Evolutionary conservation across 495 filamentous ascomycete species (phyloP), one percentile per base, ranked within the genome.

Genomic region (Neurospora discreta): DNA sequence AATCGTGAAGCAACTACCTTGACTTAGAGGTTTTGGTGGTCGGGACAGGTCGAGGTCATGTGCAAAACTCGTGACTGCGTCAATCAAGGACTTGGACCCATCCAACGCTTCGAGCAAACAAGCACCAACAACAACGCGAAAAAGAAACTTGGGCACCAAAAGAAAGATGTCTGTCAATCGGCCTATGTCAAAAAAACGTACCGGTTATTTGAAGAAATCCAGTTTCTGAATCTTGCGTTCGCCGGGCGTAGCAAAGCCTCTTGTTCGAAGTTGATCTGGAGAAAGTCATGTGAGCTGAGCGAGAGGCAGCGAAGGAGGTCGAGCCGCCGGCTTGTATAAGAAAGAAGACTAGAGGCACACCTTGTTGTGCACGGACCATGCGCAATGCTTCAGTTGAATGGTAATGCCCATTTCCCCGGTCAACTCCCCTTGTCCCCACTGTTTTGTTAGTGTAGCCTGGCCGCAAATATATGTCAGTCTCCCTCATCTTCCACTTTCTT

Each of bases 61-160:
- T 80, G 78, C 77, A 77, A 77, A 80, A 79, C 78, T 77, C 78
- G 77, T 79, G 74, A 69, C 71, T 72, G 77, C 75, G 71, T 68
- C 39, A 71, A 58, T 79, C 73, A 78, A 78, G 76, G 71, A 38
- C 52, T 36, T 52, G 72, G 72, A 70, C 73, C 74, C 71, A 72
- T 42, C 69, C 38, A 73, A 65, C 52, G 26, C 26, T 65, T 65
- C 52, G 26, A 65, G 52, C 26, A 65, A 65, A 65, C 52, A 33
- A 65, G 23, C 23, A 65, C 52, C 52, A 65, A 65, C 52, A 65
- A 65, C 52, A 70, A 69, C 73, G 76, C 72, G 70, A 73, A 60
- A 9, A 60, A 33, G 33, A 52, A 39, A 39, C 42, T 26, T 15
- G 39, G 16, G 68, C 20, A 69, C 72, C 41, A 39, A 68, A n/a